Base-by-base conservation (phyloP, 2,329 filamentous ascomycete genomes). In the Colletotrichum theobromicola region DNA sequence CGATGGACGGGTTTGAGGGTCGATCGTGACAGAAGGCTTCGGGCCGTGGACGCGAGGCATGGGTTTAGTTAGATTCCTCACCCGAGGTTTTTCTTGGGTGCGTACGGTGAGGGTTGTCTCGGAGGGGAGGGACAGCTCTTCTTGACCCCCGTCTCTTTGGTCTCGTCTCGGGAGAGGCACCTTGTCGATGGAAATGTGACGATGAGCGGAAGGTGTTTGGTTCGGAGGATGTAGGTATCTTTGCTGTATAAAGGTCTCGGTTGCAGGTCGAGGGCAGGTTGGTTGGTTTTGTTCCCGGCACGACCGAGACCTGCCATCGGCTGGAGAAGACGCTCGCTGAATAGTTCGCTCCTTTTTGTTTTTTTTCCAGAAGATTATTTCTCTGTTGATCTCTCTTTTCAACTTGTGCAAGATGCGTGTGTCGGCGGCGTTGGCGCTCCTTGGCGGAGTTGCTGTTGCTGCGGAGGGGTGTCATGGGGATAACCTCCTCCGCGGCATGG, bases 401-500 rank as follows among this genome's bases (percentile, higher is more conserved):
- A 7, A 7, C 24, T 34, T 4, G 10, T 15, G n/a, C 26, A 35
- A 8, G 18, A 74, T 74, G 72, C 26, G 21, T 37, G 13, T n/a
- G 12, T 8, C 37, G 1, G 28, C n/a, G 7, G 26, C 57, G 4
- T 26, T 67, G 8, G 9, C 58, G 26, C 18, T 74, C 18, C 46
- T 24, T 6, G 9, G 8, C 5, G 62, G 18, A 12, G 62, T n/a
- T 4, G 9, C 26, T 21, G 62, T 24, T 18, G 46, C 21, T n/a
- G 72, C 72, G 2, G 68, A 74, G 21, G 67, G 64, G 13, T 75
- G 73, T 21, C 73, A 75, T 21, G 62, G 58, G 13, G 75, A 77
- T 13, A 77, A 77, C 60, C 63, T 77, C 18, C 63, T 76, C 30
- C 75, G 75, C 12, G 75, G 53, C 1, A 50, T 77, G 37, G 67